Conservation (phyloP, 2,329 filamentous ascomycete species). For the Scedosporium apiospermum region DNA sequence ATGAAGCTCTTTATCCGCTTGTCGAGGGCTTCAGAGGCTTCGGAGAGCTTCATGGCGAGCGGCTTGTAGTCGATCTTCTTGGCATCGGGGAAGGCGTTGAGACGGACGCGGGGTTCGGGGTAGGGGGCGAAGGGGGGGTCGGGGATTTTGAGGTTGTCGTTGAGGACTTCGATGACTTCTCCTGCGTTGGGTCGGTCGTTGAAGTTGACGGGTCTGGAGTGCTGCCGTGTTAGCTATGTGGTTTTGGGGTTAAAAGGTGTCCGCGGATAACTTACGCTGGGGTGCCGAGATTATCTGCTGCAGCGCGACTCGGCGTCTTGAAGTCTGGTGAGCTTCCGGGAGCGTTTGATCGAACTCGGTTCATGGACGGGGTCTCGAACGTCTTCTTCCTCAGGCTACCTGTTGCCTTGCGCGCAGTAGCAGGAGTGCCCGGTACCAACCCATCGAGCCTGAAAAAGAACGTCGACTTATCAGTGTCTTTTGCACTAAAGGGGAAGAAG, state of each 20-base stretch:
- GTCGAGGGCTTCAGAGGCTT: slow-evolving; percentile 86
- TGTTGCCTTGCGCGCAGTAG: slow-evolving; percentile 17
- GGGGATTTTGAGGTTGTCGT: slow-evolving; percentile 56
- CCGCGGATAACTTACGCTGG: slow-evolving; percentile 20
- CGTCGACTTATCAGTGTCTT: not conserved
- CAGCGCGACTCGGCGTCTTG: slow-evolving; percentile 17
- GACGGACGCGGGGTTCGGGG: slow-evolving; percentile 67
- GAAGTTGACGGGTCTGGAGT: slow-evolving; percentile 52
- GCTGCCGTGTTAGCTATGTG: not conserved
- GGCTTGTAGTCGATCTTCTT: slow-evolving; percentile 89
- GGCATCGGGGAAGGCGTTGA: slow-evolving; percentile 78
- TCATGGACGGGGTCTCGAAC: slow-evolving; percentile 36
- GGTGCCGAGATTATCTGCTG: not conserved
- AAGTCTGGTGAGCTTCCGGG: slow-evolving; percentile 34
- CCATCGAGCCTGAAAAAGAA: slow-evolving; percentile 42
- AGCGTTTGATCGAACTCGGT: slow-evolving; percentile 33
- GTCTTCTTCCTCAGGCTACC: slow-evolving; percentile 24
- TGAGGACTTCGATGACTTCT: slow-evolving; percentile 74
- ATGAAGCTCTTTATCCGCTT: slow-evolving; percentile 90
- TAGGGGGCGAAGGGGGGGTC: slow-evolving; percentile 63
- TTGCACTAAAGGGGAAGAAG: not conserved
- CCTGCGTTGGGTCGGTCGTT: slow-evolving; percentile 69
- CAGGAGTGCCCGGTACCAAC: slow-evolving; percentile 55
- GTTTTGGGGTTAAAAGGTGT: not conserved
- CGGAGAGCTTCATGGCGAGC: slow-evolving; percentile 88